Percentiles rank a stretch among this genome's conserved stretches.
phyloP scores from a whole-genome alignment of 768 basidiomycete genomes.

The Thelephora ganbajun region DNA sequence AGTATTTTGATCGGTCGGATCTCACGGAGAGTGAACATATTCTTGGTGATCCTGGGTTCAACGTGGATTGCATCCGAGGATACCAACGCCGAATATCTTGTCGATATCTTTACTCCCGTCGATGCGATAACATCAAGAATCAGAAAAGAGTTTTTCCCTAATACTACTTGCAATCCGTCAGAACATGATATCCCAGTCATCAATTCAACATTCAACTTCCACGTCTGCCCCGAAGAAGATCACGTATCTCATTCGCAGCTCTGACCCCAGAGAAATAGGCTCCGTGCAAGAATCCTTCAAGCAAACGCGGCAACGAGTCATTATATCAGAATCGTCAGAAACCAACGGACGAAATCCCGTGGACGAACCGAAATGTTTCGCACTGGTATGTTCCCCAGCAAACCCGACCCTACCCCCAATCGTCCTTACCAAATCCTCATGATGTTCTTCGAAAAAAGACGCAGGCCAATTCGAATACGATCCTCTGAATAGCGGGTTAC shows the following conservation, averaged over 20 bases:
- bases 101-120: too few species aligned
- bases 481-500: slow-evolving; percentile 38
- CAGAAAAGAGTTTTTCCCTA: too few species aligned
- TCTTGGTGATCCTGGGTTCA: too few species aligned
- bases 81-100: too few species aligned
- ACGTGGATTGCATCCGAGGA: too few species aligned
- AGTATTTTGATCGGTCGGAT: too few species aligned
- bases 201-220: too few species aligned
- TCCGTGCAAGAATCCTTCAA: slow-evolving; percentile 18
- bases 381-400: slow-evolving; percentile 48
- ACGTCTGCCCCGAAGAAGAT: too few species aligned
- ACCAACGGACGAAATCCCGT: background rate
- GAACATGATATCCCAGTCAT: too few species aligned
- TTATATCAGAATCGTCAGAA: background rate
- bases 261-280: slow-evolving; percentile 20
- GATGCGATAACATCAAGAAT: too few species aligned
- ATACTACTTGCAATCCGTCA: too few species aligned
- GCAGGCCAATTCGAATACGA: slow-evolving; percentile 64
- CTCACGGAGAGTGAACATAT: too few species aligned
- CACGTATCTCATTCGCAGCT: slow-evolving; percentile 10
- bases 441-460: slow-evolving; percentile 36
- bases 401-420: slow-evolving; percentile 41
- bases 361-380: slow-evolving; percentile 43
- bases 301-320: background rate
- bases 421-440: slow-evolving; percentile 40